Evolutionary conservation across 805 yeast species (phyloP).

Genomic region (Zygosaccharomyces rouxii): DNA sequence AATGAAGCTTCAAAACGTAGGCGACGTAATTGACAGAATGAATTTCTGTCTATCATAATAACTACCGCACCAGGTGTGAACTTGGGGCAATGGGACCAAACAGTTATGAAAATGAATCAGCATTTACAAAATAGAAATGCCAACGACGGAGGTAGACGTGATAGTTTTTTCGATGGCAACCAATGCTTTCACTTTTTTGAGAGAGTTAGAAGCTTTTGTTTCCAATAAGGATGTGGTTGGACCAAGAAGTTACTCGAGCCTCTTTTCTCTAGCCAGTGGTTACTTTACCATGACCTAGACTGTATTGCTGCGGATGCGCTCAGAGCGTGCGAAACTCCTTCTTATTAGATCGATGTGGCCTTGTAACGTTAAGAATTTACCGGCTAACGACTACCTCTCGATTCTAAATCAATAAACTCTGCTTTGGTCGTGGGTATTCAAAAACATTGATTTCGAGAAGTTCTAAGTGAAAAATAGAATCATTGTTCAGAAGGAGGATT

Average conservation of each 20-base stretch:
- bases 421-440: too few relatives aligned
- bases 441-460: too few relatives aligned
- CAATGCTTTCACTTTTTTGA: constrained; percentile 5
- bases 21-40: too few relatives aligned
- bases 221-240: not conserved
- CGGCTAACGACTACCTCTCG: too few relatives aligned
- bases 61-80: constrained; percentile 1
- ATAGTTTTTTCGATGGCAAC: constrained; percentile 4
- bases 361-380: too few relatives aligned
- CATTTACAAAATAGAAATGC: not conserved
- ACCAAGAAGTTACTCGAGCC: not conserved
- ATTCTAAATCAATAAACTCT: too few relatives aligned
- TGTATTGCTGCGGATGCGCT: not conserved
- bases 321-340: not conserved
- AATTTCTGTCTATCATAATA: constrained; percentile 1
- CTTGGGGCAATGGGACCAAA: constrained; percentile 3
- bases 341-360: too few relatives aligned
- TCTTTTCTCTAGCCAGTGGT: not conserved
- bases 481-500: too few relatives aligned
- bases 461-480: too few relatives aligned
- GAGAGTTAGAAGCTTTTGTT: not conserved
- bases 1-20: not conserved
- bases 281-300: not conserved
- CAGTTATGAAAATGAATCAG: constrained; percentile 2
- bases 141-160: not conserved